These are phyloP conservation scores for Diplodia intermedia DNA, from an alignment of 2,329 filamentous ascomycete genomes.

Conservation along the genomic window DNA sequence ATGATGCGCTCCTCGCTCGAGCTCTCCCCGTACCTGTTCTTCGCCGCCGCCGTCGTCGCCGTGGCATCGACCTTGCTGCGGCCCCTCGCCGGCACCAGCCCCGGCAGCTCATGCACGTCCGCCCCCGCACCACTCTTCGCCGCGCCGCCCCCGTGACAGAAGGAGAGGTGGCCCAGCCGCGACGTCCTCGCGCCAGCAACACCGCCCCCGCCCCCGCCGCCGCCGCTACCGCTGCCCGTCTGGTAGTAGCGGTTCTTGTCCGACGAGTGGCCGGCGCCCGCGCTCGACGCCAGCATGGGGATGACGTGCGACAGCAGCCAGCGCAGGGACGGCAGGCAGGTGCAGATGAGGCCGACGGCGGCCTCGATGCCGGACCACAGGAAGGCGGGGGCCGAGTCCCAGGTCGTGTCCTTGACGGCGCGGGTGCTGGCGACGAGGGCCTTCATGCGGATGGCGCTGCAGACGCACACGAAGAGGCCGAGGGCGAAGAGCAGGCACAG, in stretches of 20 bases:
- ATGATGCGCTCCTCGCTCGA: constrained; percentile 35
- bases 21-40: constrained; percentile 11
- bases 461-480: constrained; percentile 39
- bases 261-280: neutral
- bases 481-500: constrained; percentile 32
- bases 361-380: constrained; percentile 43
- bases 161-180: constrained; percentile 20
- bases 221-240: constrained; percentile 19
- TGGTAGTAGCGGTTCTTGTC: constrained; percentile 1
- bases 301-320: constrained; percentile 31
- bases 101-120: constrained; percentile 3
- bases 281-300: constrained; percentile 26
- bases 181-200: neutral
- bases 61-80: constrained; percentile 11
- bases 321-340: constrained; percentile 41
- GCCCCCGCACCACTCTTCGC: neutral
- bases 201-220: no score
- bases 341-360: constrained; percentile 41
- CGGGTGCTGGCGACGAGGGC: constrained; percentile 37
- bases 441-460: constrained; percentile 40
- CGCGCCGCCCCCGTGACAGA: constrained; percentile 3
- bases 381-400: constrained; percentile 40
- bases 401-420: constrained; percentile 37
- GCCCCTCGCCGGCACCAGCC: constrained; percentile 21
- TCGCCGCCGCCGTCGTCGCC: neutral